Evolutionary conservation across 768 basidiomycete genomes (phyloP).

Genomic region (Mycena pura): DNA sequence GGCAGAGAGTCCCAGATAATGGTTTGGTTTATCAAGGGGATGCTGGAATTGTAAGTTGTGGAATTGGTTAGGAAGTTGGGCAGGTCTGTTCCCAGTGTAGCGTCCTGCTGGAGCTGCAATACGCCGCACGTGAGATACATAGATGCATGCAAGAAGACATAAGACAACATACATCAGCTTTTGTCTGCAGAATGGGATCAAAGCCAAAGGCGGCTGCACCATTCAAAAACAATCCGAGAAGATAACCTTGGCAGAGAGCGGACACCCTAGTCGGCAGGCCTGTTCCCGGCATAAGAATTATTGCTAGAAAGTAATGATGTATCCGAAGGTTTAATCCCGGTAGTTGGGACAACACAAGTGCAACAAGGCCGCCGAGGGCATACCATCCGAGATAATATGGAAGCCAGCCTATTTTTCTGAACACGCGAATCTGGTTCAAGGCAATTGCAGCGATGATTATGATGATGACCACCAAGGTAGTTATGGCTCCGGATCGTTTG

Average conservation of each 20-base stretch:
- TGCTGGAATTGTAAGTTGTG: constrained; percentile 63
- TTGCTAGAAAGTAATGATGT: constrained; percentile 84
- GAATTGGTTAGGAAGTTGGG: constrained; percentile 80
- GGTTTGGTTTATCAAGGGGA: constrained; percentile 60
- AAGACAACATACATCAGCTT: constrained; percentile 59
- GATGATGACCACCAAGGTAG: constrained; percentile 71
- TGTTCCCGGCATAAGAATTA: constrained; percentile 77
- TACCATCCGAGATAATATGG: constrained; percentile 82
- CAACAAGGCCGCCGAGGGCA: constrained; percentile 66
- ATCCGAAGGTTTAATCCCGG: constrained; percentile 74
- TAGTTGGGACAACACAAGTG: constrained; percentile 69
- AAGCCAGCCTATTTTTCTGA: constrained; percentile 86
- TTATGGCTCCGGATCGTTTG: constrained; percentile 70
- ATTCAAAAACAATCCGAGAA: constrained; percentile 84
- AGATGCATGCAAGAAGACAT: background rate
- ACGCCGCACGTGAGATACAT: constrained; percentile 13
- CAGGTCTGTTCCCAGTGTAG: constrained; percentile 68
- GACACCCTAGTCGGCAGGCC: constrained; percentile 84
- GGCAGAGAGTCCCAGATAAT: constrained; percentile 64
- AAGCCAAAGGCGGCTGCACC: constrained; percentile 83
- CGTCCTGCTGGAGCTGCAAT: constrained; percentile 76
- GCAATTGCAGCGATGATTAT: constrained; percentile 64
- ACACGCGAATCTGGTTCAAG: constrained; percentile 80
- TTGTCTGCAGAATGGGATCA: constrained; percentile 80
- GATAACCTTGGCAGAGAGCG: constrained; percentile 80